phyloP scores from a whole-genome alignment of 1,139 yeast genomes.

The Pichia sp. region DNA sequence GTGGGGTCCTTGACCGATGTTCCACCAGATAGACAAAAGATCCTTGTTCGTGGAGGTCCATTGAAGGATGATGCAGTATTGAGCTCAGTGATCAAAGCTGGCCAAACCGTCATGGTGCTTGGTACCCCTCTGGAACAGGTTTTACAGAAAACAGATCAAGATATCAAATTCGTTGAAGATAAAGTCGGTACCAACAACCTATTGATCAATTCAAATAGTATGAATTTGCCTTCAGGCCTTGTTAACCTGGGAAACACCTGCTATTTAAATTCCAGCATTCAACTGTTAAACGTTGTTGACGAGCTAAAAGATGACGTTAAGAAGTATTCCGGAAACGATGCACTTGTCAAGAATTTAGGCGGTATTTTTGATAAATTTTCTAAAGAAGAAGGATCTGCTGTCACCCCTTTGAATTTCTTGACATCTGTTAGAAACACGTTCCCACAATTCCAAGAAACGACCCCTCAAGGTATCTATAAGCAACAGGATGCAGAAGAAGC shows the following conservation, averaged over 20 bases:
- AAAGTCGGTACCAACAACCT: constrained; percentile 31
- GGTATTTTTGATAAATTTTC: constrained; percentile 39
- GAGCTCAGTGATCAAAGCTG: constrained; percentile 46
- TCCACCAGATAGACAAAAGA: constrained; percentile 83
- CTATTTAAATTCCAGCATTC: constrained; percentile 84
- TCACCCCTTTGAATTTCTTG: constrained; percentile 59
- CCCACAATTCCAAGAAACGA: constrained; percentile 86
- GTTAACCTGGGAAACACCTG: constrained; percentile 91
- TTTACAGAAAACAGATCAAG: constrained; percentile 28
- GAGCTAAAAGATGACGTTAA: constrained; percentile 35
- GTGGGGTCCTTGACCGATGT: constrained; percentile 70
- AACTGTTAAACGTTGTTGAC: constrained; percentile 61
- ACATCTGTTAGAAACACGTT: constrained; percentile 53
- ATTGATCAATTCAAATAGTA: constrained; percentile 21
- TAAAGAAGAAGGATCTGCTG: constrained; percentile 30
- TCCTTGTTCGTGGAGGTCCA: constrained; percentile 84
- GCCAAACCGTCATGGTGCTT: constrained; percentile 74
- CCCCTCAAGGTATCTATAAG: constrained; percentile 59
- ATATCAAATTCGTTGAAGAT: constrained; percentile 66
- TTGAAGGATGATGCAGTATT: constrained; percentile 58
- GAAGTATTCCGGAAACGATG: constrained; percentile 14
- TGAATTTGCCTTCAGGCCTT: constrained; percentile 67
- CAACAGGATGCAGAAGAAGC: constrained; percentile 99
- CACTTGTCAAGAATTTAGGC: constrained; percentile 29
- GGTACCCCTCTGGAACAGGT: constrained; percentile 70